Percentiles rank a stretch among this genome's conserved stretches.
phyloP scores from a whole-genome alignment of 2,329 filamentous ascomycete species.

The Gliomastix tumulicola region DNA sequence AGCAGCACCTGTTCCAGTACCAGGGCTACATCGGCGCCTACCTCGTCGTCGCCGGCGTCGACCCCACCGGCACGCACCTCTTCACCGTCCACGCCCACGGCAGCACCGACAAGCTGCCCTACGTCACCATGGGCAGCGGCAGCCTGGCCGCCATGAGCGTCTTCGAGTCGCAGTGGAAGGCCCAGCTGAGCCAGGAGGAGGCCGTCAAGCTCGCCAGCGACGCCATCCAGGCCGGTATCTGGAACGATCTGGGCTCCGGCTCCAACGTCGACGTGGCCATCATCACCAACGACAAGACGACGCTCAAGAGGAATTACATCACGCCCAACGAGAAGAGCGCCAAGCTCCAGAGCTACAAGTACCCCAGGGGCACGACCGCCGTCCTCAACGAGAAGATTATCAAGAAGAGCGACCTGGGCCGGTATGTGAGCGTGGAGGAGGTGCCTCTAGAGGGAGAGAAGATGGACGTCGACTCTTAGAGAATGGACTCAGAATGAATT shows the following conservation, averaged over 20 bases:
- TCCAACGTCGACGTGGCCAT: conserved; percentile 96
- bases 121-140: conserved; percentile 98
- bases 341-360: conserved; percentile 92
- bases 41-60: conserved; percentile 92
- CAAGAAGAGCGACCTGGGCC: conserved; percentile 85
- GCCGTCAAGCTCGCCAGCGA: conserved; percentile 79
- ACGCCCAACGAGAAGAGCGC: conserved; percentile 84
- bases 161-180: conserved; percentile 94
- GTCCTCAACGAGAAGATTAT: conserved; percentile 96
- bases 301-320: conserved; percentile 85
- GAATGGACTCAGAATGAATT: no score
- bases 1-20: conserved; percentile 98
- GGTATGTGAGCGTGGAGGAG: conserved; percentile 90
- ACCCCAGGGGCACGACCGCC: conserved; percentile 86
- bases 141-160: conserved; percentile 96
- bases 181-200: conserved; percentile 65
- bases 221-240: conserved; percentile 94
- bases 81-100: conserved; percentile 99
- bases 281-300: conserved; percentile 93
- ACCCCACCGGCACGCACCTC: conserved; percentile 89
- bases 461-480: conserved; percentile 63
- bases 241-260: conserved; percentile 94
- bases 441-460: conserved; percentile 62
- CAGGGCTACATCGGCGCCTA: conserved; percentile 98
- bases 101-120: conserved; percentile 95